phyloP scores from a whole-genome alignment of 768 basidiomycete genomes.

The Trametes sanguinea region DNA sequence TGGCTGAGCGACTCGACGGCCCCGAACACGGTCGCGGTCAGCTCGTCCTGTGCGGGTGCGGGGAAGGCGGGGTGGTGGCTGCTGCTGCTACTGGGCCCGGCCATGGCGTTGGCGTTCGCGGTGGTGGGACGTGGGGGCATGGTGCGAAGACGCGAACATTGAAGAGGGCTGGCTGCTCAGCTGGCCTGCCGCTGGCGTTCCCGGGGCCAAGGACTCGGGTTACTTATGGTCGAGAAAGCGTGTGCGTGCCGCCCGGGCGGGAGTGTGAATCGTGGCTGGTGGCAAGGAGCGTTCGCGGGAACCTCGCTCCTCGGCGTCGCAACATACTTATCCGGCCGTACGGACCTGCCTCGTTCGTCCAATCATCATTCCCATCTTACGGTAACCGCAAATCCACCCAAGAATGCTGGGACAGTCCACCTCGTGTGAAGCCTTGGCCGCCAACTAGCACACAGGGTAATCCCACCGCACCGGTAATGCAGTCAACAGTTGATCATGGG shows the following conservation, averaged over 20 bases:
- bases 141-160: slow-evolving; percentile 11
- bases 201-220: slow-evolving; percentile 19
- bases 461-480: too few species aligned
- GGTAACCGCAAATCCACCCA: not conserved
- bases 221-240: slow-evolving; percentile 3
- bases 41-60: slow-evolving; percentile 34
- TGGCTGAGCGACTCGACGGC: slow-evolving; percentile 35
- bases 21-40: slow-evolving; percentile 37
- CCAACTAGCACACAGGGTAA: too few species aligned
- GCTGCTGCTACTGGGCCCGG: slow-evolving; percentile 7
- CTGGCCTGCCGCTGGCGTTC: slow-evolving; percentile 1
- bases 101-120: slow-evolving; percentile 14
- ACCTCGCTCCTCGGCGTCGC: slow-evolving; percentile 10
- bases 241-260: slow-evolving; percentile 10
- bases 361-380: not conserved
- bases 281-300: slow-evolving; percentile 13
- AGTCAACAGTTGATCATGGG: not conserved
- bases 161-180: not conserved
- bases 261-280: slow-evolving; percentile 10
- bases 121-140: slow-evolving; percentile 18
- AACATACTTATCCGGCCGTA: not conserved
- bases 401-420: not conserved
- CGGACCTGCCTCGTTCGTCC: not conserved
- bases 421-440: not conserved
- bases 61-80: too few species aligned